Conservation (phyloP, 129 eudicot species). For the Lonicera japonica region DNA sequence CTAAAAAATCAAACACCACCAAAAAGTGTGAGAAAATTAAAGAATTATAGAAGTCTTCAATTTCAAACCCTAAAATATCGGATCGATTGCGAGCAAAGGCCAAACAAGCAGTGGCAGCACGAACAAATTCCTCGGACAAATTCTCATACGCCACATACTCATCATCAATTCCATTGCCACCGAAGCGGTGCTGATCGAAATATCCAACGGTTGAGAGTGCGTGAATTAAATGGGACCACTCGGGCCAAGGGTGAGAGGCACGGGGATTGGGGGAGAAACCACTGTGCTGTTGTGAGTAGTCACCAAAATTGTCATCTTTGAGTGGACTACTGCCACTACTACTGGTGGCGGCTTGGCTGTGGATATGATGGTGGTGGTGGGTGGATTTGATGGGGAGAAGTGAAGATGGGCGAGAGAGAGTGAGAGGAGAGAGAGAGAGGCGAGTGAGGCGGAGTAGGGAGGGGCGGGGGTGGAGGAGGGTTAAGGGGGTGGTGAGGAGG, state of each 20-base stretch:
- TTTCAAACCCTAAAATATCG: slow-evolving; percentile 49
- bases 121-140: slow-evolving; percentile 47
- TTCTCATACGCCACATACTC: slow-evolving; percentile 42
- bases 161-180: slow-evolving; percentile 20
- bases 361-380: slow-evolving; percentile 23
- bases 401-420: slow-evolving; percentile 5
- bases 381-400: slow-evolving; percentile 4
- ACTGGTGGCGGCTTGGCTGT: slow-evolving; percentile 22
- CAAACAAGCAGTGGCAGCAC: slow-evolving; percentile 43
- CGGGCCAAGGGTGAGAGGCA: slow-evolving; percentile 64
- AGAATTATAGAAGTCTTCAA: not conserved
- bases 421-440: slow-evolving; percentile 24
- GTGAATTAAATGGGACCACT: slow-evolving; percentile 40
- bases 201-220: slow-evolving; percentile 16
- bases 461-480: slow-evolving; percentile 31
- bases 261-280: slow-evolving; percentile 9
- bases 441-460: slow-evolving; percentile 29
- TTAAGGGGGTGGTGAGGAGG: slow-evolving; percentile 31
- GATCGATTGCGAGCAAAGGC: slow-evolving; percentile 54
- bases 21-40: too few species aligned
- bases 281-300: slow-evolving; percentile 1
- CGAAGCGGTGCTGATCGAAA: not conserved
- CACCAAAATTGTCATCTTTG: slow-evolving; percentile 7
- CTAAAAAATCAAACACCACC: too few species aligned
- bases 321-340: slow-evolving; percentile 3